Percentiles rank a stretch among this genome's conserved stretches.
Conservation (phyloP, 768 basidiomycete genomes). For the Rhodotorula toruloides region DNA sequence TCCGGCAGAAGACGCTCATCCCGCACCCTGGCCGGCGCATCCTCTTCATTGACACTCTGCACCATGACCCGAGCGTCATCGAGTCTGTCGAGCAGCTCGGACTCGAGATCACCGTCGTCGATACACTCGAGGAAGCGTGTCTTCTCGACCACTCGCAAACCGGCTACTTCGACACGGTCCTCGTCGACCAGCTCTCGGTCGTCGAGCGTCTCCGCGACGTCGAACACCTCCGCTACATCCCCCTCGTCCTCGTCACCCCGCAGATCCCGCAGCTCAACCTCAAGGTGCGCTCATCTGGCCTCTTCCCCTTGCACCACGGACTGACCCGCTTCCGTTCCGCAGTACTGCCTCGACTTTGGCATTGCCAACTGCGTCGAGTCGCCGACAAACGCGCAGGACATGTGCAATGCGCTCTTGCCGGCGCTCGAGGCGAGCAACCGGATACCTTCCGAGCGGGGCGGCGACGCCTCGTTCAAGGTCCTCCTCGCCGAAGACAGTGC, state of each 20-base stretch:
- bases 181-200: conserved; percentile 79
- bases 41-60: conserved; percentile 80
- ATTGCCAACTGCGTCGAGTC: conserved; percentile 92
- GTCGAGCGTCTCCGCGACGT: conserved; percentile 82
- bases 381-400: conserved; percentile 78
- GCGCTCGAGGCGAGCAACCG: conserved; percentile 93
- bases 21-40: conserved; percentile 84
- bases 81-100: conserved; percentile 72
- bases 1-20: conserved; percentile 63
- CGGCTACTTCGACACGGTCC: conserved; percentile 89
- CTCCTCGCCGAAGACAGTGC: conserved; percentile 85
- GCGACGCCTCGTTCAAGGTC: conserved; percentile 82
- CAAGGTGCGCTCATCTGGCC: conserved; percentile 52
- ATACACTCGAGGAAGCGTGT: conserved; percentile 67
- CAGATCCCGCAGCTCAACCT: conserved; percentile 42
- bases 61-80: conserved; percentile 65
- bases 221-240: conserved; percentile 93
- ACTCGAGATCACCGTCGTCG: conserved; percentile 68
- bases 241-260: conserved; percentile 64
- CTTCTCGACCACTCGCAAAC: conserved; percentile 47
- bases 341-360: conserved; percentile 50
- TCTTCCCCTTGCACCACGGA: conserved; percentile 51
- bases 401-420: conserved; percentile 83
- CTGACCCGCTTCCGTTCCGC: conserved; percentile 7
- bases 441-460: conserved; percentile 75